phyloP scores from a whole-genome alignment of 495 filamentous ascomycete genomes.

The Penicillium ucsense region DNA sequence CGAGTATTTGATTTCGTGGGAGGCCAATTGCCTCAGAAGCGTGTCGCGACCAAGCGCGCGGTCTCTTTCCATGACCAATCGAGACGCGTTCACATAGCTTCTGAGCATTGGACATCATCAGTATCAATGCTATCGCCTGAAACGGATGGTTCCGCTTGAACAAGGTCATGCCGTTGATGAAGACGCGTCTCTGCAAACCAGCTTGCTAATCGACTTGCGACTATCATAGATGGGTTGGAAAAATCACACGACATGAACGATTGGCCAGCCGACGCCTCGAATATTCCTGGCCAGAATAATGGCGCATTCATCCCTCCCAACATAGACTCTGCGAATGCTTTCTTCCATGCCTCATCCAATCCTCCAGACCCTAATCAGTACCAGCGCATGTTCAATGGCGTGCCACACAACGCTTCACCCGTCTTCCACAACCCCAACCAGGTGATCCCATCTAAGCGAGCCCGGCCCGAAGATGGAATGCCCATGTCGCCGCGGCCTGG shows the following conservation, averaged over 20 bases:
- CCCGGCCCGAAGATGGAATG: slow-evolving; percentile 77
- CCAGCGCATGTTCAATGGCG: slow-evolving; percentile 75
- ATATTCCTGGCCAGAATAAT: slow-evolving; percentile 63
- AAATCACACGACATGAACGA: slow-evolving; percentile 62
- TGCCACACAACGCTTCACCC: slow-evolving; percentile 69
- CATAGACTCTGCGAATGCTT: slow-evolving; percentile 46
- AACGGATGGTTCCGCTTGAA: not conserved
- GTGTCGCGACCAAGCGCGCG: slow-evolving; percentile 21
- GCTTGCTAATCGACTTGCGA: slow-evolving; percentile 12
- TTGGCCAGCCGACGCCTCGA: slow-evolving; percentile 72
- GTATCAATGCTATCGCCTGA: not conserved
- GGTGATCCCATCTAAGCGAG: slow-evolving; percentile 79
- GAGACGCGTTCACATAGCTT: slow-evolving; percentile 25
- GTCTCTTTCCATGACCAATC: slow-evolving; percentile 14
- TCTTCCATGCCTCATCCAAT: slow-evolving; percentile 40
- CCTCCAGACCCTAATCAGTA: slow-evolving; percentile 52
- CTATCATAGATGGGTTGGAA: slow-evolving; percentile 47
- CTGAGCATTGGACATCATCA: not conserved
- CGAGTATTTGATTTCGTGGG: no score
- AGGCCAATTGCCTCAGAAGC: slow-evolving; percentile 1
- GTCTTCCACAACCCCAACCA: slow-evolving; percentile 66
- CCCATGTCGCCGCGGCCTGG: slow-evolving; percentile 72
- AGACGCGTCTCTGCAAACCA: slow-evolving; percentile 3
- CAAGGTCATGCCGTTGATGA: slow-evolving; percentile 3
- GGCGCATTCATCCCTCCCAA: slow-evolving; percentile 56